Evolutionary conservation across 768 basidiomycete genomes (phyloP), one percentile per base, ranked within the genome.

Genomic region (Antrodiella citrinella): DNA sequence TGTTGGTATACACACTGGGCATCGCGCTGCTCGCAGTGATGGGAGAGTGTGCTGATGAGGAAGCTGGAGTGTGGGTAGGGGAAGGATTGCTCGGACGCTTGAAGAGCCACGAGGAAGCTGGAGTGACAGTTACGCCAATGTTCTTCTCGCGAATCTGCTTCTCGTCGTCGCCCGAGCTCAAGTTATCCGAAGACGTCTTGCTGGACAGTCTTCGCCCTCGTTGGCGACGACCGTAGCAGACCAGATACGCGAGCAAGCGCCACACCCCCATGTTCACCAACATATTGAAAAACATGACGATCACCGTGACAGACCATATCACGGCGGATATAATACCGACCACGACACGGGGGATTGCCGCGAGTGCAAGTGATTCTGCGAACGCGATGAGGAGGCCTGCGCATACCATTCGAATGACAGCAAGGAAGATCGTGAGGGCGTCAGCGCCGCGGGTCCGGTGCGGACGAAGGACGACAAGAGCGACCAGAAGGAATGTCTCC

Each of bases 351-450:
- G 87, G 82, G 57, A 95, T 95, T 38, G 91, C 73, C 15, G 72
- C 67, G 26, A 93, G 74, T 4, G 72, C 64, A 21, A 92, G 61
- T 7, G 66, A 69, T 54, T 87, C 75, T 44, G 91, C 68, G 64
- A 93, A 96, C 0, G 88, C 80, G 54, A 95, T 76, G 69, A 88
- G 69, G 19, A 91, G 62, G 4, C 80, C 84, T 22, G 82, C 81
- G 50, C 79, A 83, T 10, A 83, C 69, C 5, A 94, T 67, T 22
- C 91, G 77, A 10, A 81, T 75, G 55, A 86, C 70, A 38, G 79
- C 75, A 23, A 93, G 65, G 62, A 81, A 87, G 13, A 74, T 75
- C 4, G 74, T 73, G 40, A 93, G 77, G 53, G 88, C 70, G 60
- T 94, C 81, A 1, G 81, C 82, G 47, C 85, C 80, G 59, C 76